These are phyloP conservation scores for Pyracantha coccinea DNA, from an alignment of 331 rosid genomes.

Conservation along the genomic window DNA sequence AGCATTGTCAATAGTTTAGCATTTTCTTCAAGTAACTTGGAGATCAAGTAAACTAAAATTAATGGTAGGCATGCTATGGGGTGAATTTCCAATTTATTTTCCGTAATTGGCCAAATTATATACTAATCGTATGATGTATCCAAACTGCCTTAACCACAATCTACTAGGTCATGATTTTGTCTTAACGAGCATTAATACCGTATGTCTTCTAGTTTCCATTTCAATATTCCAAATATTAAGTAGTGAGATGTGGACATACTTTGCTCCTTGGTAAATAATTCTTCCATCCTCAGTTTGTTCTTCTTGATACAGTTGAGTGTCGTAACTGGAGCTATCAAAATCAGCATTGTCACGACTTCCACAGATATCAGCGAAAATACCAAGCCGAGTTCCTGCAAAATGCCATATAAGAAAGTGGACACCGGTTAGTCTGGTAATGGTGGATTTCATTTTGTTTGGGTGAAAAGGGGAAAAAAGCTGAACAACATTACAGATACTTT, in stretches of 20 bases:
- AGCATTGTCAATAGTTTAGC: neutral
- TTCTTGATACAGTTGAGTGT: conserved; percentile 44
- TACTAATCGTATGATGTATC: neutral
- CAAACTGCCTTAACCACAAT: neutral
- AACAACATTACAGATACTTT: conserved; percentile 25
- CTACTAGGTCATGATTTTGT: neutral
- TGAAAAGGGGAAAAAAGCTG: neutral
- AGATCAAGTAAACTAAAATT: neutral
- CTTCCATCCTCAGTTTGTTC: conserved; percentile 24
- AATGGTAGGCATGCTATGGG: neutral
- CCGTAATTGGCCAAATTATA: neutral
- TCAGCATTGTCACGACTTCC: conserved; percentile 6
- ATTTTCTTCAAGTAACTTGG: neutral
- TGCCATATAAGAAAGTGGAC: neutral
- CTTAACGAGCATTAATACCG: neutral
- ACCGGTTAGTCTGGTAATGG: conserved; percentile 5
- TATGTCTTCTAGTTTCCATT: neutral
- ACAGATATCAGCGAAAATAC: conserved; percentile 9
- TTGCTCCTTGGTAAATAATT: conserved; percentile 9
- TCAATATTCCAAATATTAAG: conserved; percentile 8
- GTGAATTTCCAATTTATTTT: neutral
- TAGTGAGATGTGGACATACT: conserved; percentile 42
- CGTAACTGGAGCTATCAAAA: conserved; percentile 21
- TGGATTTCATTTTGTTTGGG: neutral
- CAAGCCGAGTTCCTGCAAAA: conserved; percentile 31